A percentile compares a stretch with the other conserved stretches of the same genome.
Conservation (phyloP, 2,329 filamentous ascomycete species). For the Alternaria solani region DNA sequence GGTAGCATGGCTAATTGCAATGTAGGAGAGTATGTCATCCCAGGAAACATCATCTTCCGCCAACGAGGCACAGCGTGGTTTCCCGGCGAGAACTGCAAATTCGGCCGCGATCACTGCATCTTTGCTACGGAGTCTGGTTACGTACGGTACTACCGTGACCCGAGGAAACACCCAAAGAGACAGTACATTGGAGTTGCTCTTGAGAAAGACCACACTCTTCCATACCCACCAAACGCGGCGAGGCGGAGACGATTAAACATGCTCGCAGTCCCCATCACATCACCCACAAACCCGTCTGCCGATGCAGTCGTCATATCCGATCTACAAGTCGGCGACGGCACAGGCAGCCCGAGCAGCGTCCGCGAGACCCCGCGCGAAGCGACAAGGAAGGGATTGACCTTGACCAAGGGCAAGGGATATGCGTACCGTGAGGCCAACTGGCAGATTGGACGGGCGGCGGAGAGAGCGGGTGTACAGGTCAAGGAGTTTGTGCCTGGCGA, state of each 20-base stretch:
- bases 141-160: constrained; percentile 96
- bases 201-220: constrained; percentile 80
- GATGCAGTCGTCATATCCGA: constrained; percentile 37
- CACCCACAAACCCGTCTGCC: constrained; percentile 13
- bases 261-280: constrained; percentile 57
- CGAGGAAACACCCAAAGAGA: constrained; percentile 78
- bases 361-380: constrained; percentile 44
- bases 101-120: constrained; percentile 96
- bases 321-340: constrained; percentile 13
- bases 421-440: constrained; percentile 72
- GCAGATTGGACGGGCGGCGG: constrained; percentile 70
- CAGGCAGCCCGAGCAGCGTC: constrained; percentile 20
- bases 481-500: constrained; percentile 65
- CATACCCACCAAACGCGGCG: constrained; percentile 76
- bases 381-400: constrained; percentile 39
- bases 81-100: constrained; percentile 92
- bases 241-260: constrained; percentile 80
- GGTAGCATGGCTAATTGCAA: not conserved
- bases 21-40: constrained; percentile 87
- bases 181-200: constrained; percentile 96
- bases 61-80: constrained; percentile 95
- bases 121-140: constrained; percentile 86
- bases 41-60: constrained; percentile 97
- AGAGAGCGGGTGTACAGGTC: constrained; percentile 66
- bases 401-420: constrained; percentile 60